Evolutionary conservation across 352 stramenopile genomes (phyloP).

Genomic region (Phytophthora melonis): DNA sequence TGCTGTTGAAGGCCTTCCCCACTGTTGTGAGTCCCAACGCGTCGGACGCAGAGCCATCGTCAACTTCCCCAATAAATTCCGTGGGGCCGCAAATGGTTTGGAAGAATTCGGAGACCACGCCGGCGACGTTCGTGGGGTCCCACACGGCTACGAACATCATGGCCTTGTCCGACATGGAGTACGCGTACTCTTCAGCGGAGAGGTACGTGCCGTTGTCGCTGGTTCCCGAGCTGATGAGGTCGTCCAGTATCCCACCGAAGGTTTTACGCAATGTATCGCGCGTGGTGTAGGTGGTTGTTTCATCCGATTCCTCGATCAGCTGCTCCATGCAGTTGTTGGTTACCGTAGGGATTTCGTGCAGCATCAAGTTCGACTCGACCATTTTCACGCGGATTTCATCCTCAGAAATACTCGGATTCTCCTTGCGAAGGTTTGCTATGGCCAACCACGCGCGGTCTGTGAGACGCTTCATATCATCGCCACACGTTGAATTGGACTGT

Average conservation of each 20-base stretch:
- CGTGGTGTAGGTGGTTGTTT: constrained; percentile 29
- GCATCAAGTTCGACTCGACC: constrained; percentile 51
- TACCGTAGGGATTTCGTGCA: constrained; percentile 52
- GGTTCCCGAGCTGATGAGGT: constrained; percentile 46
- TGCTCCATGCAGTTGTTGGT: constrained; percentile 47
- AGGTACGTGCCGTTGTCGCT: constrained; percentile 41
- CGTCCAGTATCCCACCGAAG: constrained; percentile 54
- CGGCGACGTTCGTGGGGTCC: constrained; percentile 51
- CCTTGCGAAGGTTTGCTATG: constrained; percentile 49
- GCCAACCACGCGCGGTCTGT: constrained; percentile 43
- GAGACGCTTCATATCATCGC: constrained; percentile 46
- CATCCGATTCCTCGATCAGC: constrained; percentile 10
- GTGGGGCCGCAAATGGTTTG: constrained; percentile 61
- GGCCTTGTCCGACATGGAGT: constrained; percentile 46
- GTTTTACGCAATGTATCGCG: constrained; percentile 57
- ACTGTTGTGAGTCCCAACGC: constrained; percentile 46
- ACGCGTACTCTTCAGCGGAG: constrained; percentile 40
- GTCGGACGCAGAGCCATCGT: constrained; percentile 42
- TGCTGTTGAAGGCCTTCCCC: constrained; percentile 48
- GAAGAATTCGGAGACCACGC: constrained; percentile 55
- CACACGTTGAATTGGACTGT: constrained; percentile 44
- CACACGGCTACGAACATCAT: constrained; percentile 51
- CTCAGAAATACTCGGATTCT: constrained; percentile 31
- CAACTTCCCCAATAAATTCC: constrained; percentile 52
- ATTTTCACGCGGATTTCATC: constrained; percentile 48